Evolutionary conservation across 1,139 yeast genomes (phyloP).

Genomic region (Hanseniaspora gamundiae): DNA sequence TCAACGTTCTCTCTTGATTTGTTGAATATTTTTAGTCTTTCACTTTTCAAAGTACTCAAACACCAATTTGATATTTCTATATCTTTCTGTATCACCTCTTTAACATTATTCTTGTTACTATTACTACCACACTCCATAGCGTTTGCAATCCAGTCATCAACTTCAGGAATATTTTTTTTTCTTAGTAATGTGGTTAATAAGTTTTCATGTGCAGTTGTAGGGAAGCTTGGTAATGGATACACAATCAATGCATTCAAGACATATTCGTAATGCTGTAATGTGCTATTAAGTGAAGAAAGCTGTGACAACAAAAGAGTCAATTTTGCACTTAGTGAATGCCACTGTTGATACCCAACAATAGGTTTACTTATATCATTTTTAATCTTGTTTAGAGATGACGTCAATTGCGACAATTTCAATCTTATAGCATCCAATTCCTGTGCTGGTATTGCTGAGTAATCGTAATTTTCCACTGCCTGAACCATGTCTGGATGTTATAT

Average conservation of each 20-base stretch:
- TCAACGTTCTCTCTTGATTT: conserved; percentile 2
- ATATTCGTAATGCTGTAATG: conserved; percentile 50
- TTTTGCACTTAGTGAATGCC: conserved; percentile 57
- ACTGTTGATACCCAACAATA: conserved; percentile 26
- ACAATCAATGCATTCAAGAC: conserved; percentile 55
- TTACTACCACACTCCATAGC: conserved; percentile 36
- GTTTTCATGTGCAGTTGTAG: conserved; percentile 73
- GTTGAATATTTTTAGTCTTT: conserved; percentile 20
- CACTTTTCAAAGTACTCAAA: conserved; percentile 36
- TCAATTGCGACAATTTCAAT: conserved; percentile 43
- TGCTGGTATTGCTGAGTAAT: conserved; percentile 31
- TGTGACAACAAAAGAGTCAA: conserved; percentile 76
- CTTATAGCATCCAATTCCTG: conserved; percentile 49
- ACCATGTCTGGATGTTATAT: conserved; percentile 7
- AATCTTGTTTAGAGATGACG: conserved; percentile 34
- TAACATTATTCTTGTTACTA: conserved; percentile 36
- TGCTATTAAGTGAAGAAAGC: conserved; percentile 56
- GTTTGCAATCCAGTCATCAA: conserved; percentile 61
- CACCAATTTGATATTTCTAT: conserved; percentile 59
- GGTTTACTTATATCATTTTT: conserved; percentile 29
- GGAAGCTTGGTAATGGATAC: conserved; percentile 74
- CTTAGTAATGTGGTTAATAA: conserved; percentile 71
- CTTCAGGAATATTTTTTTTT: conserved; percentile 83
- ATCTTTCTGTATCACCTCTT: conserved; percentile 27
- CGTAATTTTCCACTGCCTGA: conserved; percentile 9